Evolutionary conservation across 805 yeast genomes (phyloP).

Genomic region (Ogataea nakhonphanomensis): DNA sequence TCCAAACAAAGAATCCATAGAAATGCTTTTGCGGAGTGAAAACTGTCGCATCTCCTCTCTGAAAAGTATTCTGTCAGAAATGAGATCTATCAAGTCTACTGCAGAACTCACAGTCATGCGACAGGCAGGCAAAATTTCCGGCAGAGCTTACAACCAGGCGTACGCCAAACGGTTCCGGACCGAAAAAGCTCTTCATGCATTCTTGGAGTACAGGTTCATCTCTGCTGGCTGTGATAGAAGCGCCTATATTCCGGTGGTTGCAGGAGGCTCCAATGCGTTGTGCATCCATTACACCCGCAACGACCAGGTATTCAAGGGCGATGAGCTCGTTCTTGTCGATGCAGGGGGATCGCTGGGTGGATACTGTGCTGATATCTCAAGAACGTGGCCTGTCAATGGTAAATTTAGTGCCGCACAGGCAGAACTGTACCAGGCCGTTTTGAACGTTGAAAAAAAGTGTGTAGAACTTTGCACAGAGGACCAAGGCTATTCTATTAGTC

Average conservation of each 20-base stretch:
- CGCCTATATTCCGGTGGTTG: slow-evolving; percentile 95
- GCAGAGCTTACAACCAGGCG: slow-evolving; percentile 80
- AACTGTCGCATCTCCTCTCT: slow-evolving; percentile 43
- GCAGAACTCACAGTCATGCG: slow-evolving; percentile 79
- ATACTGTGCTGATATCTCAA: slow-evolving; percentile 90
- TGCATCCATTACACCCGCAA: slow-evolving; percentile 93
- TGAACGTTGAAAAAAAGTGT: slow-evolving; percentile 76
- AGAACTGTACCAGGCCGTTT: slow-evolving; percentile 84
- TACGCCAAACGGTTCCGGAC: slow-evolving; percentile 61
- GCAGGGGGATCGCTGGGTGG: slow-evolving; percentile 95
- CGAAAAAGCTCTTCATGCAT: slow-evolving; percentile 78
- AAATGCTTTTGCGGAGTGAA: slow-evolving; percentile 24
- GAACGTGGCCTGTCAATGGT: slow-evolving; percentile 92
- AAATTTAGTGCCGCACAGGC: slow-evolving; percentile 72
- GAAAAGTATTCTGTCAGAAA: slow-evolving; percentile 38
- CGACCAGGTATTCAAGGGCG: slow-evolving; percentile 72
- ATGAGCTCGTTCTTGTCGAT: slow-evolving; percentile 82
- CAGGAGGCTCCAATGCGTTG: slow-evolving; percentile 85
- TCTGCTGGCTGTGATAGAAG: slow-evolving; percentile 85
- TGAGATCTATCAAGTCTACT: slow-evolving; percentile 70
- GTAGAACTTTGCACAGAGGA: slow-evolving; percentile 63
- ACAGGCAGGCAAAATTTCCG: slow-evolving; percentile 76
- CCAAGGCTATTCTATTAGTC: slow-evolving; percentile 56
- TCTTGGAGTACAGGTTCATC: slow-evolving; percentile 75
- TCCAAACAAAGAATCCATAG: slow-evolving; percentile 22